These are phyloP conservation scores for Bipolaris bicolor DNA, from an alignment of 2,329 filamentous ascomycete genomes.

Conservation along the genomic window DNA sequence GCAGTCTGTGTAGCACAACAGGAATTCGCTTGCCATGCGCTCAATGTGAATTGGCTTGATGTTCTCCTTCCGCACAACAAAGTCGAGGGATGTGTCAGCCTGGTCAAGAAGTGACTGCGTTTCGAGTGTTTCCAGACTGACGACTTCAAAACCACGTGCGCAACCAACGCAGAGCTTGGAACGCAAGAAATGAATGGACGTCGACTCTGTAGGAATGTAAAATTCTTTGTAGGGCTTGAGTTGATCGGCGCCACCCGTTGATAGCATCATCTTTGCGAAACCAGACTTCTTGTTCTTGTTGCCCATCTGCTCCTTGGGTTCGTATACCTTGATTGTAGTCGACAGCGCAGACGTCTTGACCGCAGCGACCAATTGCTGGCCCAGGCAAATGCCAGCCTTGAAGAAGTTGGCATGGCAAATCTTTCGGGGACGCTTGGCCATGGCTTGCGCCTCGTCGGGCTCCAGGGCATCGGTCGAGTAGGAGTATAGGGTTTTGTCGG, in stretches of 20 bases:
- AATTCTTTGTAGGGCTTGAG: slow-evolving; percentile 87
- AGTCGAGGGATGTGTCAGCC: slow-evolving; percentile 96
- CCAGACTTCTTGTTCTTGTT: slow-evolving; percentile 96
- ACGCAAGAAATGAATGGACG: slow-evolving; percentile 95
- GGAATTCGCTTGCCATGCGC: slow-evolving; percentile 92
- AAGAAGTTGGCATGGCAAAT: slow-evolving; percentile 99
- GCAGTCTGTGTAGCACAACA: slow-evolving; percentile 98
- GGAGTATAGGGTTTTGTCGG: slow-evolving; percentile 90
- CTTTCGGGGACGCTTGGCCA: slow-evolving; percentile 88
- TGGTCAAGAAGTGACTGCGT: slow-evolving; percentile 96
- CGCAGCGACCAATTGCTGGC: slow-evolving; percentile 91
- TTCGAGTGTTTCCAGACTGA: slow-evolving; percentile 95
- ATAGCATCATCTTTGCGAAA: slow-evolving; percentile 97
- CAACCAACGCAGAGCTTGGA: slow-evolving; percentile 97
- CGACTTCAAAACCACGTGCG: slow-evolving; percentile 93
- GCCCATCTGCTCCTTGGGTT: slow-evolving; percentile 92
- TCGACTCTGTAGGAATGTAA: slow-evolving; percentile 98
- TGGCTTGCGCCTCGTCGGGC: slow-evolving; percentile 73
- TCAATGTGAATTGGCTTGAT: slow-evolving; percentile 97
- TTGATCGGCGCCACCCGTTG: slow-evolving; percentile 82
- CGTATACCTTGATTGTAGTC: slow-evolving; percentile 98
- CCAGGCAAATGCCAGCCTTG: slow-evolving; percentile 93
- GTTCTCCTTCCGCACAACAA: slow-evolving; percentile 91
- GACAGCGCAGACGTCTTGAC: slow-evolving; percentile 93
- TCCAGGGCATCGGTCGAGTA: slow-evolving; percentile 89